Evolutionary conservation across 805 yeast species (phyloP).

Genomic region (Saccharomycopsis sp.): DNA sequence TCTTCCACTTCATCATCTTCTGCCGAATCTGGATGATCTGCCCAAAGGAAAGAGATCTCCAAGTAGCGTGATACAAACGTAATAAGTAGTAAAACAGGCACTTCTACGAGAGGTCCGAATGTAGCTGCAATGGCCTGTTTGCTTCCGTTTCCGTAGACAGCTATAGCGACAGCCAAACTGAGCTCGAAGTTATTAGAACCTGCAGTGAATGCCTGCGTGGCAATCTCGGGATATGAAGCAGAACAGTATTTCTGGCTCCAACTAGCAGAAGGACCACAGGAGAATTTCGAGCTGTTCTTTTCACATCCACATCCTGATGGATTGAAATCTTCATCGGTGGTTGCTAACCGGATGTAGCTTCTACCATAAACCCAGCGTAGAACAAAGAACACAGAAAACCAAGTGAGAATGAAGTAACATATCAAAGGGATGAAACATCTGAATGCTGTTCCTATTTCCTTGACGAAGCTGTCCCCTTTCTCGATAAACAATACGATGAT

Average conservation of each 20-base stretch:
- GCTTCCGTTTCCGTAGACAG: constrained; percentile 46
- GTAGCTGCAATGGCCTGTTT: constrained; percentile 53
- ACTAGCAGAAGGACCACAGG: constrained; percentile 17
- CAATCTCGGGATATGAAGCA: constrained; percentile 36
- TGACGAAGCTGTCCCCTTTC: constrained; percentile 42
- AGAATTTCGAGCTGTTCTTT: constrained; percentile 22
- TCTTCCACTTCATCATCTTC: neutral
- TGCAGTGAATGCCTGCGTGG: constrained; percentile 51
- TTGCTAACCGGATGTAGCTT: neutral
- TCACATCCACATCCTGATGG: constrained; percentile 37
- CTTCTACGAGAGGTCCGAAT: constrained; percentile 54
- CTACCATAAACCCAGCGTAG: constrained; percentile 29
- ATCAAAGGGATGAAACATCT: constrained; percentile 45
- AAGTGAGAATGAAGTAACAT: constrained; percentile 41
- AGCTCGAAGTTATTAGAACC: constrained; percentile 54
- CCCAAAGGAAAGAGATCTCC: constrained; percentile 17
- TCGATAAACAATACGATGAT: constrained; percentile 45
- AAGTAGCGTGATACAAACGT: constrained; percentile 34
- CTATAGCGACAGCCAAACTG: constrained; percentile 47
- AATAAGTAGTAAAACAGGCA: constrained; percentile 41
- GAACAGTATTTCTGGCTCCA: constrained; percentile 30
- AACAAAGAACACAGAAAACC: constrained; percentile 38
- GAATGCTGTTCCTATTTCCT: constrained; percentile 43
- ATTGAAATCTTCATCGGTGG: constrained; percentile 20
- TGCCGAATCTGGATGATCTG: neutral